These are phyloP conservation scores for Amphichorda felina DNA, from an alignment of 2,329 filamentous ascomycete species.

Conservation along the genomic window DNA sequence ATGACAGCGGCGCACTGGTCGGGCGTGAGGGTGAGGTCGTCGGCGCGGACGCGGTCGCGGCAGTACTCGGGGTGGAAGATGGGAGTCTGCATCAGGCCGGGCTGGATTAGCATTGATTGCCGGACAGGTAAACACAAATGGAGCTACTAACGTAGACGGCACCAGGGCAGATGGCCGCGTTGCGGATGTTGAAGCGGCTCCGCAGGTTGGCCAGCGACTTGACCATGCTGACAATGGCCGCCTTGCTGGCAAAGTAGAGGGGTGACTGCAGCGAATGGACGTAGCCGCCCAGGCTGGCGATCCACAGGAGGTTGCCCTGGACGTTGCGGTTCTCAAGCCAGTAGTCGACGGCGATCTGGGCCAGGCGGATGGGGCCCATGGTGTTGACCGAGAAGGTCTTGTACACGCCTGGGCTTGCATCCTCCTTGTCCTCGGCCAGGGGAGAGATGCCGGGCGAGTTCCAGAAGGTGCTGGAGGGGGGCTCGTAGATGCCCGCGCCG, in stretches of 20 bases:
- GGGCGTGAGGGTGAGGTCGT: conserved; percentile 5
- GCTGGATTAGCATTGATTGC: no score
- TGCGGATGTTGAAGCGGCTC: conserved; percentile 7
- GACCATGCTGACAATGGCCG: conserved; percentile 10
- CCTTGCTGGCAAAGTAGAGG: conserved; percentile 17
- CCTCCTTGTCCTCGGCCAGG: conserved; percentile 7
- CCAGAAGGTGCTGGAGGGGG: conserved; percentile 14
- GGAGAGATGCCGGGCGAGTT: conserved; percentile 11
- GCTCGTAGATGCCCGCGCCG: conserved; percentile 40
- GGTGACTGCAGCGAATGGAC: conserved; percentile 15
- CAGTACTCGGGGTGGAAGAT: conserved; percentile 6
- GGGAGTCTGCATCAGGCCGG: conserved; percentile 3
- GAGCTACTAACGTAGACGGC: conserved; percentile 1
- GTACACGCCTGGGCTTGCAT: conserved; percentile 11
- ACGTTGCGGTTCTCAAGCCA: conserved; percentile 13
- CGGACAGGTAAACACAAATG: background rate
- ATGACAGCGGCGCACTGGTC: conserved; percentile 4
- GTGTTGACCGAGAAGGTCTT: conserved; percentile 14
- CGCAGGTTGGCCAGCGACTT: conserved; percentile 6
- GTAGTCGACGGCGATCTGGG: conserved; percentile 15
- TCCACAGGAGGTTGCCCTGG: conserved; percentile 12
- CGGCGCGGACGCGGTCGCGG: conserved; percentile 3
- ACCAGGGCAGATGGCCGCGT: conserved; percentile 8
- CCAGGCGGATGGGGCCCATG: conserved; percentile 12
- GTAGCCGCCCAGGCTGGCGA: conserved; percentile 16